phyloP scores from a whole-genome alignment of 768 basidiomycete genomes.

The Paxillus rubicundulus region DNA sequence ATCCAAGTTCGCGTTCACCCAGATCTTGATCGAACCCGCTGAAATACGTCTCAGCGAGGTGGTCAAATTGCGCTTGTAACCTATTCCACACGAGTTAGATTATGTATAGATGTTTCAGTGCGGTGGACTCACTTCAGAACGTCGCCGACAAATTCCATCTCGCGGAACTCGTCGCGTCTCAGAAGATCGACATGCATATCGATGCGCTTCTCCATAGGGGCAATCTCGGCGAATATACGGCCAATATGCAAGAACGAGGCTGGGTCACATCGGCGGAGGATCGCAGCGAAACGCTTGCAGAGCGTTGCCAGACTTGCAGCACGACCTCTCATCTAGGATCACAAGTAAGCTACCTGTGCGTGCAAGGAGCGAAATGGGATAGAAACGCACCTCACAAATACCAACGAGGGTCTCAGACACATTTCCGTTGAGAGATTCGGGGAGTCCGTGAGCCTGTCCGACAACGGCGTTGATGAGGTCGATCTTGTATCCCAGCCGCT shows the following conservation, averaged over 20 bases:
- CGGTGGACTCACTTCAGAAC: constrained; percentile 70
- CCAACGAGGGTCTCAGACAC: constrained; percentile 89
- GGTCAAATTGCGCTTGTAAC: constrained; percentile 91
- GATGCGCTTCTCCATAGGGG: constrained; percentile 85
- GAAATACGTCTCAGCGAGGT: constrained; percentile 87
- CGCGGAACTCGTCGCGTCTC: constrained; percentile 85
- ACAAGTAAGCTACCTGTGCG: not conserved
- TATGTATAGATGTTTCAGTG: not conserved
- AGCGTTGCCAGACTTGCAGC: constrained; percentile 77
- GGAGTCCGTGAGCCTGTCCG: constrained; percentile 78
- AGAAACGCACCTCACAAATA: constrained; percentile 75
- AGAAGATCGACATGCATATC: constrained; percentile 89
- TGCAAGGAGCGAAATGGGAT: not conserved
- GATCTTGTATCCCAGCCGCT: constrained; percentile 80
- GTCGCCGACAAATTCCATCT: constrained; percentile 91
- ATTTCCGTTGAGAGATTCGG: constrained; percentile 77
- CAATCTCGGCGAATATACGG: constrained; percentile 78
- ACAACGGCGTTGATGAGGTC: constrained; percentile 83
- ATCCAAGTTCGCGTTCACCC: constrained; percentile 85
- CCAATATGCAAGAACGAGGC: constrained; percentile 86
- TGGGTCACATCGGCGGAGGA: constrained; percentile 77
- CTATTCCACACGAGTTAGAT: constrained; percentile 40
- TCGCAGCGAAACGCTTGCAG: constrained; percentile 86
- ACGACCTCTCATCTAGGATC: constrained; percentile 72
- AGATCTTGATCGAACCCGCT: constrained; percentile 79